phyloP scores from a whole-genome alignment of 1,284 basidiomycete species.

The Taiwanofungus camphoratus region DNA sequence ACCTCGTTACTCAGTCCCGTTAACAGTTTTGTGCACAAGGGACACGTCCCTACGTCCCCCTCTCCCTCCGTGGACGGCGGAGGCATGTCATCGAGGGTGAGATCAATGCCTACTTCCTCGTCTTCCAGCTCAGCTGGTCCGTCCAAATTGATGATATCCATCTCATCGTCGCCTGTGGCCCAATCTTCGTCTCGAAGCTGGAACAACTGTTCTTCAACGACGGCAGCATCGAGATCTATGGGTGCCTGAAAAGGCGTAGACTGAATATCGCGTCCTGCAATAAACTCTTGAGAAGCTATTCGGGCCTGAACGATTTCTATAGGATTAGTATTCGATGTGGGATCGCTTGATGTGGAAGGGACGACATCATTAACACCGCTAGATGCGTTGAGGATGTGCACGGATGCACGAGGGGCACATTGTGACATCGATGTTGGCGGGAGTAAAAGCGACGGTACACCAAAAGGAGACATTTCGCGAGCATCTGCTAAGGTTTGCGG shows the following conservation, averaged over 20 bases:
- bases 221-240: neutral
- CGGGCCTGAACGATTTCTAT: too few relatives aligned
- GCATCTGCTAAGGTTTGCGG: neutral
- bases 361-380: too few relatives aligned
- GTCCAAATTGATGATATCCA: conserved; percentile 26
- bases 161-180: conserved; percentile 61
- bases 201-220: neutral
- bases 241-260: neutral
- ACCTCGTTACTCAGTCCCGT: conserved; percentile 26
- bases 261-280: neutral
- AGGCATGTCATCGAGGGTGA: conserved; percentile 18
- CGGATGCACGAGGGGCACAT: too few relatives aligned
- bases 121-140: conserved; percentile 17
- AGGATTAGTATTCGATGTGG: too few relatives aligned
- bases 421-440: neutral
- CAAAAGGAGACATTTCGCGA: conserved; percentile 4
- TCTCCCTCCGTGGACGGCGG: conserved; percentile 8
- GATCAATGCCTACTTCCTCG: conserved; percentile 24
- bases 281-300: neutral
- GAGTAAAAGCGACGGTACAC: conserved; percentile 7
- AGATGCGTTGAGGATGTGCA: too few relatives aligned
- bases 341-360: too few relatives aligned
- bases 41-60: conserved; percentile 27
- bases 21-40: conserved; percentile 33
- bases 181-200: conserved; percentile 37